These are phyloP conservation scores for Tanacetum coccineum DNA, from an alignment of 129 eudicot species.

Conservation along the genomic window DNA sequence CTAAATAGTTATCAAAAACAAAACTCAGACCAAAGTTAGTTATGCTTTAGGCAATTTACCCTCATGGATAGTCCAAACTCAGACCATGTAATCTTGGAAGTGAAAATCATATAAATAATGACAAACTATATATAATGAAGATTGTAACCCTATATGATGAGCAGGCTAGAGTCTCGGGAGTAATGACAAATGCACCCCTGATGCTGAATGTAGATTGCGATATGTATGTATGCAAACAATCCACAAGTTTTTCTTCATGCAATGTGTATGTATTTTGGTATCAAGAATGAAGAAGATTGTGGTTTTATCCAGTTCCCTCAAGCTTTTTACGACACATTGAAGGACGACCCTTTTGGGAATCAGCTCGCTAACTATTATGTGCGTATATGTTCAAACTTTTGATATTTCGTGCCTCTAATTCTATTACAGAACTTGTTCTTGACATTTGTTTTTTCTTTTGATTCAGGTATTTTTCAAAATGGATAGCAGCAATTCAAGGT, in stretches of 20 bases:
- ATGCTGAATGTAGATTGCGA: conserved; percentile 71
- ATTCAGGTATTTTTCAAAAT: conserved; percentile 23
- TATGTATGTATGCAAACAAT: conserved; percentile 68
- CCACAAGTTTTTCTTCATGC: conserved; percentile 60
- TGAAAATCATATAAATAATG: no score
- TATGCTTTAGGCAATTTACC: no score
- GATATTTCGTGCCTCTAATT: not conserved
- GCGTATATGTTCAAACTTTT: not conserved
- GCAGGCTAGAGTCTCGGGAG: conserved; percentile 68
- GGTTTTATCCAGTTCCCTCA: conserved; percentile 67
- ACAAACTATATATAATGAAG: no score
- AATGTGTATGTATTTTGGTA: conserved; percentile 55
- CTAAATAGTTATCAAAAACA: no score
- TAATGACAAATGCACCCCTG: conserved; percentile 74
- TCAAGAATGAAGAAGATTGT: conserved; percentile 27
- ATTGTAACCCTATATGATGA: no score
- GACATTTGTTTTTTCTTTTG: not conserved
- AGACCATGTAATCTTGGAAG: not conserved
- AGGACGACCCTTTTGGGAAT: conserved; percentile 59
- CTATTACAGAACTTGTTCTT: not conserved
- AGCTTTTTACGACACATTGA: conserved; percentile 47
- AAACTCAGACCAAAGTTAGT: no score
- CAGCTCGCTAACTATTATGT: conserved; percentile 29
- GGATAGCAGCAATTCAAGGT: conserved; percentile 51
- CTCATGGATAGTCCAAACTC: not conserved